Conservation (phyloP, 805 yeast genomes). For the Saccharomyces kudriavzevii region DNA sequence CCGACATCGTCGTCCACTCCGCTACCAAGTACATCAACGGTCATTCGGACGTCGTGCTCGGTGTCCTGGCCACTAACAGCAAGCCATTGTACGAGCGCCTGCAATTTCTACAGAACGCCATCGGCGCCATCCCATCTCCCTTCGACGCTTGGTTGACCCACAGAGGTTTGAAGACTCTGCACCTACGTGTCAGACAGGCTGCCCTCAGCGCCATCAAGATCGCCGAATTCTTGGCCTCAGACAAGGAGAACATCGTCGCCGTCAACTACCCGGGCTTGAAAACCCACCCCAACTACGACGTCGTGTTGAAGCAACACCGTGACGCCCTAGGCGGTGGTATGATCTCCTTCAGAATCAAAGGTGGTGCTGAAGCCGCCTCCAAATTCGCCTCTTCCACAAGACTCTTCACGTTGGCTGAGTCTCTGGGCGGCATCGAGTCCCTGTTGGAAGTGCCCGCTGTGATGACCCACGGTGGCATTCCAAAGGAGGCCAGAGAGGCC, state of each 20-base stretch:
- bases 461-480: slow-evolving; percentile 90
- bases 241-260: slow-evolving; percentile 42
- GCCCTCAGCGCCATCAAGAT: slow-evolving; percentile 56
- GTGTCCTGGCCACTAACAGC: slow-evolving; percentile 65
- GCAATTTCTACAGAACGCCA: slow-evolving; percentile 76
- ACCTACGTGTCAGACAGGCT: slow-evolving; percentile 68
- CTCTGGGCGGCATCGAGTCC: slow-evolving; percentile 85
- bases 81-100: slow-evolving; percentile 52
- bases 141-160: slow-evolving; percentile 91
- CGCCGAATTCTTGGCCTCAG: slow-evolving; percentile 50
- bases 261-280: slow-evolving; percentile 83
- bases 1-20: slow-evolving; percentile 81
- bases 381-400: slow-evolving; percentile 65
- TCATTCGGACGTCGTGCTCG: slow-evolving; percentile 86
- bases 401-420: slow-evolving; percentile 79
- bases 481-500: slow-evolving; percentile 65
- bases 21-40: slow-evolving; percentile 89
- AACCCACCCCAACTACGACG: slow-evolving; percentile 52
- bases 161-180: slow-evolving; percentile 83
- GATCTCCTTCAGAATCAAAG: slow-evolving; percentile 78
- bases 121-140: slow-evolving; percentile 84
- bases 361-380: slow-evolving; percentile 72
- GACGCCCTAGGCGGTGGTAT: slow-evolving; percentile 86
- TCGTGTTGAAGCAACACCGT: slow-evolving; percentile 70
- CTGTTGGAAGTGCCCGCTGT: slow-evolving; percentile 81